Base-by-base conservation (phyloP, 2,329 filamentous ascomycete species). In the Xylariaceae sp. region DNA sequence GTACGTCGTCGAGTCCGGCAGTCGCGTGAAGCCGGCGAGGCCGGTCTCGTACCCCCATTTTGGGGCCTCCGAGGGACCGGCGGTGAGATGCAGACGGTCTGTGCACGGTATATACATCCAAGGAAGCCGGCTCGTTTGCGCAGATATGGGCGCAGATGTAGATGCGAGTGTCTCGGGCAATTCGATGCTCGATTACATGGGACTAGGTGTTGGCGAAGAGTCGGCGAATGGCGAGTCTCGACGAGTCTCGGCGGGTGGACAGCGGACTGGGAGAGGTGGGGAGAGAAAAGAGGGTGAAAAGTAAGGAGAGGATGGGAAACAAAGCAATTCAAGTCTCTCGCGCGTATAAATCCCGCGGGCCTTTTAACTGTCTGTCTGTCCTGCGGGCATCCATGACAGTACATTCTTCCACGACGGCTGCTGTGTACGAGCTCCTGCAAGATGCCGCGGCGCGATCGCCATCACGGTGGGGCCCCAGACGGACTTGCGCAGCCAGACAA, bases 41-140 rank as follows among this genome's bases (percentile, higher is more conserved):
- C 13, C 7, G 12, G 15, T 19, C 25, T 31, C 35, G 32, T 36
- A 23, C 9, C 29, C 37, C 30, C 35, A 21, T 33, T 37, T 32
- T 15, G 26, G 28, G 31, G 38, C 35, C 33, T 35, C 15, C 32
- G 36, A 24, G 32, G 36, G 35, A 29, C 36, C 33, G 36, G 36
- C 35, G 16, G 28, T 22, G 33, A 15, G 31, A 29, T 22, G 29
- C 5, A 16, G 11, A 15, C 24, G 24, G 16, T 33, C 40, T 31
- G 38, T 32, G 29, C 32, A 37, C 22, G 43, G 43, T 42, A 46
- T 39, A 44, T 38, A 44, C 43, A 44, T 46, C 26, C 35, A 31
- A 29, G 37, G 33, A 18, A 34, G 15, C 27, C 5, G 6, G 5
- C 15, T 26, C 24, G 24, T 26, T 6, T 26, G n/a, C 24, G 24